phyloP scores from a whole-genome alignment of 768 basidiomycete species.

The Coprinellus micaceus region DNA sequence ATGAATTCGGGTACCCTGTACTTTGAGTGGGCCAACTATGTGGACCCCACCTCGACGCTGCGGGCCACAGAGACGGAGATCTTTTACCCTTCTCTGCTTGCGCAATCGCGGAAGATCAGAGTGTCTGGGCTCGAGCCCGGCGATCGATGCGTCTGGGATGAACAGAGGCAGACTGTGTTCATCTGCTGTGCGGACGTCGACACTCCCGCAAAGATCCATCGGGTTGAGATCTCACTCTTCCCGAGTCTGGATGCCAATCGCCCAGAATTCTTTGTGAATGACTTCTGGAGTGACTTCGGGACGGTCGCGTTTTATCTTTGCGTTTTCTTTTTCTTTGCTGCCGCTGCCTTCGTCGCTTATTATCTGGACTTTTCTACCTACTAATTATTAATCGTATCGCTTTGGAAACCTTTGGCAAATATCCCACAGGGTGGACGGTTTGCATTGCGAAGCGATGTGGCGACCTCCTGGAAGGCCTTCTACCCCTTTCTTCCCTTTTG shows the following conservation, averaged over 20 bases:
- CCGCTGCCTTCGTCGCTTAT: not conserved
- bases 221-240: slow-evolving; percentile 50
- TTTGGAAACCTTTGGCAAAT: not conserved
- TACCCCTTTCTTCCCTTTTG: not conserved
- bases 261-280: slow-evolving; percentile 53
- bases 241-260: slow-evolving; percentile 41
- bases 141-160: slow-evolving; percentile 59
- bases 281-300: slow-evolving; percentile 60
- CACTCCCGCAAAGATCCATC: slow-evolving; percentile 43
- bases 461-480: no score
- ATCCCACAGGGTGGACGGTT: no score
- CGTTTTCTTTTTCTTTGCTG: not conserved
- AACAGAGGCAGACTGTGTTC: slow-evolving; percentile 69
- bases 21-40: slow-evolving; percentile 57
- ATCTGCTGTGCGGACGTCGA: slow-evolving; percentile 45
- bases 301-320: not conserved
- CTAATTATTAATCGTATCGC: not conserved
- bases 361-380: not conserved
- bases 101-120: slow-evolving; percentile 52
- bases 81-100: slow-evolving; percentile 65
- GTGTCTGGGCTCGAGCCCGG: slow-evolving; percentile 51
- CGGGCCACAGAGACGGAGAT: slow-evolving; percentile 74
- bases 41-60: slow-evolving; percentile 4
- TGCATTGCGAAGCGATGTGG: not conserved
- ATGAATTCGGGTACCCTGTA: slow-evolving; percentile 65